Evolutionary conservation across 2,329 filamentous ascomycete species (phyloP).

Genomic region (Exserohilum turcica): DNA sequence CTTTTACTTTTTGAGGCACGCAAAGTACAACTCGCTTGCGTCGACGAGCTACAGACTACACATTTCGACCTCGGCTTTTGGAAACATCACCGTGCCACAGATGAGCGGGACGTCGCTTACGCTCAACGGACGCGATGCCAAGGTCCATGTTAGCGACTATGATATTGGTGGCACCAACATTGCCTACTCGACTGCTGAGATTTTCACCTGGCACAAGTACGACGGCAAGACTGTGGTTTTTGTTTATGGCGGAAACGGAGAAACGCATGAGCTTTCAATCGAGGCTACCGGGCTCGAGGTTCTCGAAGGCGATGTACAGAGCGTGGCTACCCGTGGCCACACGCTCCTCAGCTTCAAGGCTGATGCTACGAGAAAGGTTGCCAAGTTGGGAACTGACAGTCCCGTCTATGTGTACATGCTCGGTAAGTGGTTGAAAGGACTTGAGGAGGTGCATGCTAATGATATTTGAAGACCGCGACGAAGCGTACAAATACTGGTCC

Average conservation of each 20-base stretch:
- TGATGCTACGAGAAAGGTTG: conserved; percentile 58
- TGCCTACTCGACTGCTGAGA: conserved; percentile 71
- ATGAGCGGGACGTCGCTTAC: conserved; percentile 60
- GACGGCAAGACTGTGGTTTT: conserved; percentile 64
- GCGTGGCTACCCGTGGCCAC: conserved; percentile 48
- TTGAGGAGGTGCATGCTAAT: conserved; percentile 17
- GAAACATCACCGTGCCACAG: conserved; percentile 62
- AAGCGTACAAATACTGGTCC: conserved; percentile 73
- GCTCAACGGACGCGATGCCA: conserved; percentile 68
- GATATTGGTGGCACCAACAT: conserved; percentile 63
- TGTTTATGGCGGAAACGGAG: conserved; percentile 66
- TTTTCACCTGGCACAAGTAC: conserved; percentile 71
- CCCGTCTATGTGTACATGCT: conserved; percentile 62
- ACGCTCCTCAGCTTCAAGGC: conserved; percentile 62
- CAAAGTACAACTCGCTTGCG: conserved; percentile 64
- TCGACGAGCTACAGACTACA: conserved; percentile 67
- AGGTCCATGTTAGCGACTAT: conserved; percentile 70
- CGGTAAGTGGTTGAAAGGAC: conserved; percentile 46
- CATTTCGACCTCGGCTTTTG: conserved; percentile 63
- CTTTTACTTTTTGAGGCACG: conserved; percentile 71
- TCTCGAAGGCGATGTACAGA: conserved; percentile 51
- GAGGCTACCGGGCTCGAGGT: conserved; percentile 43
- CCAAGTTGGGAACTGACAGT: conserved; percentile 51
- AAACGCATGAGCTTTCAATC: conserved; percentile 67
- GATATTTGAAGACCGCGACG: conserved; percentile 60